Evolutionary conservation across 306 rosid genomes (phyloP).

Genomic region (Vicia villosa): DNA sequence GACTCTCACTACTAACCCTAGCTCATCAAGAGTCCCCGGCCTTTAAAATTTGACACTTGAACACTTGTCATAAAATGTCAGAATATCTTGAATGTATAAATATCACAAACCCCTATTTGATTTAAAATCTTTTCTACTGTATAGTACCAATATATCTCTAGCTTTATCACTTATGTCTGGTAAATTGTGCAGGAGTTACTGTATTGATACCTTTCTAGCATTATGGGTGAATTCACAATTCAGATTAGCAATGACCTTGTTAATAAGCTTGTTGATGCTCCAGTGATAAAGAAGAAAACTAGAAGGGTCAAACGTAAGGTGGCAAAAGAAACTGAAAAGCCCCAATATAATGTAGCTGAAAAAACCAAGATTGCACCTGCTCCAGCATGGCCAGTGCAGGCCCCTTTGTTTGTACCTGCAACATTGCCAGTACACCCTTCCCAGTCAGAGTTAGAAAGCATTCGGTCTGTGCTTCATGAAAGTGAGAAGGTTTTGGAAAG

Average conservation of each 20-base stretch:
- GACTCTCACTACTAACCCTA: neutral
- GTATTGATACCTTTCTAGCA: slow-evolving; percentile 43
- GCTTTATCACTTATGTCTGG: slow-evolving; percentile 42
- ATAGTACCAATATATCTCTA: neutral
- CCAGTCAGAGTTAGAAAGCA: slow-evolving; percentile 62
- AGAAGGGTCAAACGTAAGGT: slow-evolving; percentile 62
- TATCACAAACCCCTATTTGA: neutral
- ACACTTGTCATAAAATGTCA: neutral
- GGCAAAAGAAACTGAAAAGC: slow-evolving; percentile 48
- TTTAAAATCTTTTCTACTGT: neutral
- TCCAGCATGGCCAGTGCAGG: slow-evolving; percentile 75
- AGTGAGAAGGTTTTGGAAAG: slow-evolving; percentile 78
- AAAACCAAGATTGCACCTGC: slow-evolving; percentile 48
- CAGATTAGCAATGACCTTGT: slow-evolving; percentile 77
- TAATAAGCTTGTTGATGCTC: slow-evolving; percentile 60
- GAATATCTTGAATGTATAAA: neutral
- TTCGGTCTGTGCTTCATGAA: slow-evolving; percentile 64
- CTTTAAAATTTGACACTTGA: neutral
- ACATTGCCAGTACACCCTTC: slow-evolving; percentile 50
- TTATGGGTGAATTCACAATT: slow-evolving; percentile 84
- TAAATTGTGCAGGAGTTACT: slow-evolving; percentile 35
- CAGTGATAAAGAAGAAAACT: slow-evolving; percentile 57
- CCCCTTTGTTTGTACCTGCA: slow-evolving; percentile 61
- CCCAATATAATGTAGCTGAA: slow-evolving; percentile 53
- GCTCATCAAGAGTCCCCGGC: neutral